Base-by-base conservation (phyloP, 768 basidiomycete species). In the Mycena rebaudengoi region DNA sequence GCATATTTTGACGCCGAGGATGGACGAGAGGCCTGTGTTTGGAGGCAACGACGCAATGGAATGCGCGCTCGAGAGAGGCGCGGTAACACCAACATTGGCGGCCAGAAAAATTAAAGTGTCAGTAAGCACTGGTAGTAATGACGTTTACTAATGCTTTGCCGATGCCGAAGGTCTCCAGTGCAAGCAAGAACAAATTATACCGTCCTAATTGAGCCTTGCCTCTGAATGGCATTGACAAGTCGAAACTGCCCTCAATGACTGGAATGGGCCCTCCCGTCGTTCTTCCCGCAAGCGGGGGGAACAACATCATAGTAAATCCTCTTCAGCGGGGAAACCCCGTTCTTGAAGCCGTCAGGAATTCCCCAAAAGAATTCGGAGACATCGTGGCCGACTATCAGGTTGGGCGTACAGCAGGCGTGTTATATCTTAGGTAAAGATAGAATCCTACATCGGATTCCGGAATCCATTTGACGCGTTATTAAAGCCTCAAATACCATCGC, bases 371-470 rank as follows among this genome's bases (percentile, higher is more conserved):
- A 74, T 98, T 94, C 70, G 94, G 94, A 0, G 96, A 99, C 71
- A 96, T 99, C 62, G 83, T 91, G 18, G 88, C 91, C 23, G 98
- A 99, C 76, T 99, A 93, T 75, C 96, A 98, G 75, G 96, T 99
- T 18, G 98, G 98, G 21, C 84, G 90, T 21, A 98, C 96, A 26
- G 96, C 95, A 2, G 92, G 96, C 20, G 91, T 96, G 11, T 78
- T 99, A 23, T 99, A 91, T 74, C 85, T 99, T 56, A 97, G 95
- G 98, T 92, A 59, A n/a, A n/a, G n/a, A n/a, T n/a, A n/a, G n/a
- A n/a, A n/a, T 69, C 69, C 35, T 26, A 10, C 26, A 23, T 33
- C 48, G 33, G 28, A 26, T 44, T 21, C 13, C 30, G 20, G 18
- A 21, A 30, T 45, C 44, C 13, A 21, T 60, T 21, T 20, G 52